phyloP scores from a whole-genome alignment of 345 rosid genomes.

The Streptanthus diversifolius region DNA sequence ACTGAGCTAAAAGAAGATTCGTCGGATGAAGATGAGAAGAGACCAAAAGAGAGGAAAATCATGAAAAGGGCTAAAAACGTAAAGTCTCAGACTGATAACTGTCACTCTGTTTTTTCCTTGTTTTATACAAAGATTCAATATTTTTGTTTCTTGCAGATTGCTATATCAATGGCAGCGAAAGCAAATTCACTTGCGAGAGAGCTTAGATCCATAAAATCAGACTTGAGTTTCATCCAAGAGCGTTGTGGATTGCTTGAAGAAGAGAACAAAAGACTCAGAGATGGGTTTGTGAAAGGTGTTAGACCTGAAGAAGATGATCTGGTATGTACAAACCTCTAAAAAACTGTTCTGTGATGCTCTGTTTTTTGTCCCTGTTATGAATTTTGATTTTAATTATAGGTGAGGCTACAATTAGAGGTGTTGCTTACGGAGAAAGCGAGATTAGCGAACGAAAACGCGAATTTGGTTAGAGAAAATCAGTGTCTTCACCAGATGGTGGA shows the following conservation, averaged over 20 bases:
- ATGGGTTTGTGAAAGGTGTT: constrained; percentile 62
- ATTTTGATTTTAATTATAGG: constrained; percentile 37
- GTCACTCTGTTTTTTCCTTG: neutral
- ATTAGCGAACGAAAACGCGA: constrained; percentile 79
- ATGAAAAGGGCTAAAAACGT: constrained; percentile 77
- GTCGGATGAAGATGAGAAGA: constrained; percentile 41
- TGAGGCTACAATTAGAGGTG: constrained; percentile 92
- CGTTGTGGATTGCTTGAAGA: constrained; percentile 72
- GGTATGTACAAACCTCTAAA: constrained; percentile 35
- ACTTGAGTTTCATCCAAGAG: constrained; percentile 72
- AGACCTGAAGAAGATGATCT: constrained; percentile 95
- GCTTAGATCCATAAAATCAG: constrained; percentile 64
- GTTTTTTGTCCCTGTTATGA: neutral
- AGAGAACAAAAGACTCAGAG: constrained; percentile 80
- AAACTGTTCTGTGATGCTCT: neutral
- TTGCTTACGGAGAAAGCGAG: constrained; percentile 86
- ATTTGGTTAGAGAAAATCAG: constrained; percentile 72
- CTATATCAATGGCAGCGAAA: constrained; percentile 75
- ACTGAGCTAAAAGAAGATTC: constrained; percentile 39
- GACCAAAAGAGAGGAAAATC: constrained; percentile 43
- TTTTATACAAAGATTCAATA: constrained; percentile 7
- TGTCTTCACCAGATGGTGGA: constrained; percentile 84
- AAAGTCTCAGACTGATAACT: constrained; percentile 1
- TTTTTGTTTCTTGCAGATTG: constrained; percentile 51
- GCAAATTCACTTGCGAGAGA: constrained; percentile 81